Conservation (phyloP, 2,329 filamentous ascomycete species). For the Aureobasidium sp. region DNA sequence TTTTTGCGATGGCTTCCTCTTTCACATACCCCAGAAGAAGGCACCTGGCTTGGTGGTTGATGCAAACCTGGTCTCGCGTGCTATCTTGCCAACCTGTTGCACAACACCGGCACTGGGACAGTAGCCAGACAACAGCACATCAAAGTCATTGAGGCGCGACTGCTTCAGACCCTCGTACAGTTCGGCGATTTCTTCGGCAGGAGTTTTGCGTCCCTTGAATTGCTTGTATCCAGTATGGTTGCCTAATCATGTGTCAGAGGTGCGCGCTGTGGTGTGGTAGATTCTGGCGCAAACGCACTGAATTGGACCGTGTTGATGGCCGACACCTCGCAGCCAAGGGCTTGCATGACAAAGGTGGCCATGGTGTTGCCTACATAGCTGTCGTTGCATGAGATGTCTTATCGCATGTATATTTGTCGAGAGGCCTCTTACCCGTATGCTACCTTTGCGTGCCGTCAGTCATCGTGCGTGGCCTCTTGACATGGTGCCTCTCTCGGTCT, state of each 20-base stretch:
- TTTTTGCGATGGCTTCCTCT: background rate
- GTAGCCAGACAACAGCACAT: constrained; percentile 92
- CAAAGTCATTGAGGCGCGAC: constrained; percentile 78
- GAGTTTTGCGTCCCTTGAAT: constrained; percentile 74
- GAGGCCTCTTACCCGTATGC: constrained; percentile 58
- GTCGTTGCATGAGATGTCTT: constrained; percentile 18
- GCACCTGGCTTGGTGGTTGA: constrained; percentile 53
- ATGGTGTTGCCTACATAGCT: constrained; percentile 98
- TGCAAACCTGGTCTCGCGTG: constrained; percentile 65
- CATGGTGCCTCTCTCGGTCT: constrained; percentile 24
- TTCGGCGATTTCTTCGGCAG: constrained; percentile 72
- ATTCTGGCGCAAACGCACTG: constrained; percentile 51
- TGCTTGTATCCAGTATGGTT: constrained; percentile 93
- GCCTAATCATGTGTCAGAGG: constrained; percentile 38
- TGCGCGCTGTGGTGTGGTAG: background rate
- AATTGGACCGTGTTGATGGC: constrained; percentile 96
- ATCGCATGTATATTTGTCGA: constrained; percentile 1
- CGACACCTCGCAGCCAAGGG: constrained; percentile 85
- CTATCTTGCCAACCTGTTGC: constrained; percentile 75
- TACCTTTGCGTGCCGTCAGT: constrained; percentile 45
- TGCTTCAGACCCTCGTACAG: constrained; percentile 79
- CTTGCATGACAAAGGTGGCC: constrained; percentile 89
- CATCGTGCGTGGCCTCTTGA: constrained; percentile 14
- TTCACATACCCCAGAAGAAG: constrained; percentile 72
- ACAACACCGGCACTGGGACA: constrained; percentile 81